Percentiles rank a stretch among this genome's conserved stretches.
These are phyloP conservation scores for Hymenotorrendiella dingleyae DNA, from an alignment of 2,329 filamentous ascomycete species.

Conservation along the genomic window DNA sequence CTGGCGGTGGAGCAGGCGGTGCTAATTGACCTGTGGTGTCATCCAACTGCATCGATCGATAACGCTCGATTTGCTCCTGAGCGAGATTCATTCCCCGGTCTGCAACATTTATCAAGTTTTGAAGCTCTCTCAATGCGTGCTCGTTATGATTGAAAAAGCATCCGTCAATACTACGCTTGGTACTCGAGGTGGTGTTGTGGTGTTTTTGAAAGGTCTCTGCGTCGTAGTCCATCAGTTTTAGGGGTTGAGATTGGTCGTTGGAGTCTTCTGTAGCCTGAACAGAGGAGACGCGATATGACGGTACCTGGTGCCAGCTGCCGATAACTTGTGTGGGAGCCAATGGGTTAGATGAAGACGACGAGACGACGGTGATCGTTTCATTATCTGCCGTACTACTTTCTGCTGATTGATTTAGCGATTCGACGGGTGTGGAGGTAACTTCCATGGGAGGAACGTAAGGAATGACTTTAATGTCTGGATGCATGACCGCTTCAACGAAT, in stretches of 20 bases:
- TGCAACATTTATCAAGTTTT: conserved; percentile 28
- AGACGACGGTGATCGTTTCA: no score
- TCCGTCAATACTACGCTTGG: conserved; percentile 28
- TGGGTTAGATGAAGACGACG: no score
- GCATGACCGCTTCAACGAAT: conserved; percentile 29
- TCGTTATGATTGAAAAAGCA: conserved; percentile 30
- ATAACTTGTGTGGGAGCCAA: no score
- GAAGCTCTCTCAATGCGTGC: conserved; percentile 25
- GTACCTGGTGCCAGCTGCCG: no score
- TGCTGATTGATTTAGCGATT: no score
- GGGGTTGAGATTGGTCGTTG: background rate
- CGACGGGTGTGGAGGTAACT: background rate
- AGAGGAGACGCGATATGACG: no score
- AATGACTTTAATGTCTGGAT: conserved; percentile 8
- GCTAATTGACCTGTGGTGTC: conserved; percentile 1
- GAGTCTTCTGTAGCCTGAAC: no score
- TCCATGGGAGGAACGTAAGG: no score
- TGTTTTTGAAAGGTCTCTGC: conserved; percentile 25
- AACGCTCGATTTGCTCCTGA: conserved; percentile 15
- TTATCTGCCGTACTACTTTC: no score
- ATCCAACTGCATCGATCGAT: conserved; percentile 5
- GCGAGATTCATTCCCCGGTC: conserved; percentile 26
- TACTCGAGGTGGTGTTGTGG: conserved; percentile 28
- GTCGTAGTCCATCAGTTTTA: conserved; percentile 18
- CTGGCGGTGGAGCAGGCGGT: background rate